Evolutionary conservation across 2,329 filamentous ascomycete species (phyloP), one percentile per base, ranked within the genome.

Genomic region (Pleomassaria siparia): DNA sequence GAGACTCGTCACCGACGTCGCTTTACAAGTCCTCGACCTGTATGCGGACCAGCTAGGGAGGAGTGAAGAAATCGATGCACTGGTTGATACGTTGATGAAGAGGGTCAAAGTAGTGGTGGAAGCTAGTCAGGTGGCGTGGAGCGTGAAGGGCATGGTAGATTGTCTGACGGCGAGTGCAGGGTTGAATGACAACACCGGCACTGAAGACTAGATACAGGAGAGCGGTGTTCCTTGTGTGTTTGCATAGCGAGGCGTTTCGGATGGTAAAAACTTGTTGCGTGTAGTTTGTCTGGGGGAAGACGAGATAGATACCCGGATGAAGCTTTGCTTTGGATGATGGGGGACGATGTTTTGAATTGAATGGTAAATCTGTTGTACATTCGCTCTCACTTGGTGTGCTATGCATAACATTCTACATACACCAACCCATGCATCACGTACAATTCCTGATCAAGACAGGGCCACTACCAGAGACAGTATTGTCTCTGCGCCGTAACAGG

Each of bases 121-220:
- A 70, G 84, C 87, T 62, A 89, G 90, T 18, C 88, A 96, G 72
- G 80, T 88, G 64, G 91, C 92, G 2, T 86, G 83, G 59, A 84
- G 88, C 72, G 91, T 89, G 10, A 82, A 82, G 56, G 94, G 92
- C 2, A 96, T 97, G 91, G 73, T 97, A 55, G 89, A 92, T 60
- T 88, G 75, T 72, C 88, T 54, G 29, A 82, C 87, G 61, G 77
- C 80, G 56, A 83, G 88, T n/a, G 58, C 50, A 13, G 48, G 44
- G 8, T 49, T 43, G 22, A 52, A 55, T n/a, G 35, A 13, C 24
- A 26, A 26, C 12, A 12, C 25, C 25, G 47, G 35, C 13, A 50
- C 41, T 2, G 55, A 60, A 12, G 25, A 7, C 7, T 26, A 35
- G 32, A 12, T 32, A 3, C n/a, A 21, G 43, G 35, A 10, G 18